These are phyloP conservation scores for Penicillium thymicola DNA, from an alignment of 2,329 filamentous ascomycete genomes.

Conservation along the genomic window DNA sequence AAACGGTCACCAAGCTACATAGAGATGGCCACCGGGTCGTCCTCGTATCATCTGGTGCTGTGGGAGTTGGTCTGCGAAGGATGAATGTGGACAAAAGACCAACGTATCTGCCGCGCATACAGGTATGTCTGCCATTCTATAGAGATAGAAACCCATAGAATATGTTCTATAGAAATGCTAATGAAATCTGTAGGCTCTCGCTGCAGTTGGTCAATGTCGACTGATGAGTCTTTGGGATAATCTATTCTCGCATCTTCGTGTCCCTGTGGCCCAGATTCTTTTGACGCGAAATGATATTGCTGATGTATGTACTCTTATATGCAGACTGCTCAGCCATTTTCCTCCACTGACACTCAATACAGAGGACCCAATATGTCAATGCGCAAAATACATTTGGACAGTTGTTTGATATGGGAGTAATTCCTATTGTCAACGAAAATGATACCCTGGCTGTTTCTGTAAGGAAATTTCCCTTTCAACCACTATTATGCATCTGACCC, in stretches of 20 bases:
- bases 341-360: slow-evolving; percentile 15
- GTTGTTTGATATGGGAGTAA: slow-evolving; percentile 88
- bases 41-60: slow-evolving; percentile 94
- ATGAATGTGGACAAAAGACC: slow-evolving; percentile 87
- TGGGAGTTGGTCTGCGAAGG: slow-evolving; percentile 84
- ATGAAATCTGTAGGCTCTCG: slow-evolving; percentile 62
- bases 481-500: neutral
- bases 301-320: slow-evolving; percentile 58
- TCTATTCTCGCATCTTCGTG: slow-evolving; percentile 79
- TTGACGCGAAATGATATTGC: slow-evolving; percentile 95
- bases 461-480: slow-evolving; percentile 19
- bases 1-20: slow-evolving; percentile 81
- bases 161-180: neutral
- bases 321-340: neutral
- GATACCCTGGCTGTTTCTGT: slow-evolving; percentile 88
- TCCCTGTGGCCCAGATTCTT: slow-evolving; percentile 92
- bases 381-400: slow-evolving; percentile 93
- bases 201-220: slow-evolving; percentile 92
- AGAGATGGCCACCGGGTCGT: slow-evolving; percentile 92
- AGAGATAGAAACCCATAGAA: neutral
- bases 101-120: slow-evolving; percentile 84
- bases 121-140: slow-evolving; percentile 49
- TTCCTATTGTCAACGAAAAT: slow-evolving; percentile 98
- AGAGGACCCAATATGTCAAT: slow-evolving; percentile 91
- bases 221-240: slow-evolving; percentile 95